Conservation (phyloP, 306 rosid genomes). For the Crotalaria pallida region DNA sequence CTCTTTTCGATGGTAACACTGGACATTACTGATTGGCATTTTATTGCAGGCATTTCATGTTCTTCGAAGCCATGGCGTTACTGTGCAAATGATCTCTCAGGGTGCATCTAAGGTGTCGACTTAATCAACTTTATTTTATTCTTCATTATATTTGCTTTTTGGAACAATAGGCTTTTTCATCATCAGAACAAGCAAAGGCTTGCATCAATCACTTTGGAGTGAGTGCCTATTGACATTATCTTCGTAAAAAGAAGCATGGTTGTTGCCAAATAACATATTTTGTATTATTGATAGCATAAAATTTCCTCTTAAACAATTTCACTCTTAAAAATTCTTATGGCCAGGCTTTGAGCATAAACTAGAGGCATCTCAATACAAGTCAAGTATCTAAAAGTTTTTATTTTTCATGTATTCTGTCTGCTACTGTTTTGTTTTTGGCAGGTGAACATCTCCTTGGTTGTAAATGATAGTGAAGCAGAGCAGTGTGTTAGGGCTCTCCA, state of each 20-base stretch:
- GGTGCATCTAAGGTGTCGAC: constrained; percentile 85
- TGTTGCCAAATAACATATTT: not conserved
- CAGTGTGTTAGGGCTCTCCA: constrained; percentile 79
- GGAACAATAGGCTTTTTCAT: not conserved
- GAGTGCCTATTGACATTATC: not conserved
- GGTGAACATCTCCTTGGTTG: constrained; percentile 91
- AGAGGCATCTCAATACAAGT: not conserved
- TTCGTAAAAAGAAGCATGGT: not conserved
- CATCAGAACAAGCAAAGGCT: not conserved
- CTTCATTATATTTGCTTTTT: not conserved
- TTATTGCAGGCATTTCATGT: constrained; percentile 67
- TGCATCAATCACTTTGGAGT: not conserved
- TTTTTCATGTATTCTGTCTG: constrained; percentile 5
- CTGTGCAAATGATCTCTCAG: constrained; percentile 97
- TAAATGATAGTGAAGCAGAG: constrained; percentile 76
- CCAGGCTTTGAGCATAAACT: not conserved
- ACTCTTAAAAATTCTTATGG: not conserved
- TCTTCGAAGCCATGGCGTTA: constrained; percentile 69
- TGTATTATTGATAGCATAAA: not conserved
- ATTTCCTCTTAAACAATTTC: not conserved
- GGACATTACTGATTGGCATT: constrained; percentile 15
- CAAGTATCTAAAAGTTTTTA: not conserved
- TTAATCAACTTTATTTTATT: not conserved
- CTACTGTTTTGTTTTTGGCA: constrained; percentile 23
- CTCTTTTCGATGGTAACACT: not conserved